Evolutionary conservation across 2,329 filamentous ascomycete genomes (phyloP).

Genomic region (Alternaria sp.): DNA sequence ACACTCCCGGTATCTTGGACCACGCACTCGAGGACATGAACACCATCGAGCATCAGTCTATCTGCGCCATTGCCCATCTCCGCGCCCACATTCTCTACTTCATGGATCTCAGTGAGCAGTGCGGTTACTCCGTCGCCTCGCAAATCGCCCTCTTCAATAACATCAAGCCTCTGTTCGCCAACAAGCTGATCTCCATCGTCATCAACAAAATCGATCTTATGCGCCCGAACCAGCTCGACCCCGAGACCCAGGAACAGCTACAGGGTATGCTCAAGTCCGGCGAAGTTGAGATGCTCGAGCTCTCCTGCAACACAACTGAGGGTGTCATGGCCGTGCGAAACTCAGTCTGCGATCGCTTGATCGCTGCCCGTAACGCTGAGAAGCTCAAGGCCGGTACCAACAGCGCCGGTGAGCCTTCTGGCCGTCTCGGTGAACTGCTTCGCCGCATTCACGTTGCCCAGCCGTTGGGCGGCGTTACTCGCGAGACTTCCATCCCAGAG

Average conservation of each 20-base stretch:
- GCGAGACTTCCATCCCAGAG: slow-evolving; percentile 88
- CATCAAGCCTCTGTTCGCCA: slow-evolving; percentile 91
- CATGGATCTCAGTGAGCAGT: slow-evolving; percentile 97
- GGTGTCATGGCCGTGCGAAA: slow-evolving; percentile 96
- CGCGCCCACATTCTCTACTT: slow-evolving; percentile 96
- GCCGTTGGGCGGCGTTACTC: slow-evolving; percentile 79
- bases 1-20: slow-evolving; percentile 97
- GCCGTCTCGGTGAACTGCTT: slow-evolving; percentile 87
- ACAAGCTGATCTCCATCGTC: slow-evolving; percentile 96
- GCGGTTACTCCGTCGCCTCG: slow-evolving; percentile 88
- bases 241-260: slow-evolving; percentile 77
- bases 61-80: slow-evolving; percentile 96
- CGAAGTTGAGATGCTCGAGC: slow-evolving; percentile 89
- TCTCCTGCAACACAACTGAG: slow-evolving; percentile 94
- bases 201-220: slow-evolving; percentile 98
- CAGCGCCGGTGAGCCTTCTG: slow-evolving; percentile 74
- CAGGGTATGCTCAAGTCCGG: slow-evolving; percentile 81
- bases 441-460: slow-evolving; percentile 96
- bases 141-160: slow-evolving; percentile 96
- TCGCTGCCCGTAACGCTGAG: slow-evolving; percentile 91
- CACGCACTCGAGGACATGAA: slow-evolving; percentile 98
- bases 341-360: slow-evolving; percentile 87
- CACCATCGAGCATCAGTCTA: slow-evolving; percentile 99
- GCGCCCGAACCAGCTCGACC: slow-evolving; percentile 83
- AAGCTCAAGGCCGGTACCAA: slow-evolving; percentile 92